Conservation (phyloP, 805 yeast genomes). For the Yarrowia porcina region DNA sequence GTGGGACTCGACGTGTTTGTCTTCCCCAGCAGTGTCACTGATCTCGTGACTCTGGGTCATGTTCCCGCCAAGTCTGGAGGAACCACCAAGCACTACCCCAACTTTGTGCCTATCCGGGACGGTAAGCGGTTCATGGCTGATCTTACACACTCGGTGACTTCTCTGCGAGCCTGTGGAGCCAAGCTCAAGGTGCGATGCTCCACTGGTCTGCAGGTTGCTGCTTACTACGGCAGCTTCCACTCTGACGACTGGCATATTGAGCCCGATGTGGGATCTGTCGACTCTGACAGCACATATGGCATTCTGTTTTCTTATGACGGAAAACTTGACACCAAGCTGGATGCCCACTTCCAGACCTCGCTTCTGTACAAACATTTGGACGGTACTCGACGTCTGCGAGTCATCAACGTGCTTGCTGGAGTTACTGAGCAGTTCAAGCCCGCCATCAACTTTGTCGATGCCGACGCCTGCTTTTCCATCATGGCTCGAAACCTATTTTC, state of each 20-base stretch:
- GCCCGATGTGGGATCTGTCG: constrained; percentile 66
- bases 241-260: constrained; percentile 46
- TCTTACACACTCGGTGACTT: constrained; percentile 44
- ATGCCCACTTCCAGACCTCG: constrained; percentile 90
- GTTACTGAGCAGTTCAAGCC: constrained; percentile 71
- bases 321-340: constrained; percentile 61
- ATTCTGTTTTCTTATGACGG: constrained; percentile 77
- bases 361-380: constrained; percentile 71
- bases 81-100: constrained; percentile 55
- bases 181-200: constrained; percentile 84
- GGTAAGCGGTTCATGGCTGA: constrained; percentile 62
- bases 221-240: constrained; percentile 62
- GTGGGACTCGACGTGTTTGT: constrained; percentile 78
- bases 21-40: constrained; percentile 61
- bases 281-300: constrained; percentile 61
- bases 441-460: constrained; percentile 76
- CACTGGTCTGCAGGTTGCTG: constrained; percentile 74
- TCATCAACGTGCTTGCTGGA: constrained; percentile 78
- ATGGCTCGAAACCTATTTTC: constrained; percentile 51
- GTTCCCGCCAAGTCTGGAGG: constrained; percentile 74
- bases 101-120: constrained; percentile 66
- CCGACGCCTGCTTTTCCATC: constrained; percentile 57
- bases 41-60: constrained; percentile 67
- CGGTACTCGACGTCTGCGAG: constrained; percentile 81
- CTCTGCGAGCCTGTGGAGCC: constrained; percentile 69